These are phyloP conservation scores for Skeletonema menzelii DNA, from an alignment of 108 stramenopile species.

Conservation along the genomic window DNA sequence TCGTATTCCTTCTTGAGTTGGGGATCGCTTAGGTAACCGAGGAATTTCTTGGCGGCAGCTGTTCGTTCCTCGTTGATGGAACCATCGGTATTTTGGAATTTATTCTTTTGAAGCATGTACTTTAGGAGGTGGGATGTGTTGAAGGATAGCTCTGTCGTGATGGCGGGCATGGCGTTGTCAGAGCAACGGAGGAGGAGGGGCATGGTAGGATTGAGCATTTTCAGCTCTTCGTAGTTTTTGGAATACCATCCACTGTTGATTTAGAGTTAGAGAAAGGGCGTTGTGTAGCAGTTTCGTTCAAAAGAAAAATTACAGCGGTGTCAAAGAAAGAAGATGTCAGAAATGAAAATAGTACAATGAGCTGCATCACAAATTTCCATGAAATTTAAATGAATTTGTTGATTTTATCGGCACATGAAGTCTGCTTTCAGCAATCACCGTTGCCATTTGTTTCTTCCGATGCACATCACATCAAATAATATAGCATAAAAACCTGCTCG, in stretches of 20 bases:
- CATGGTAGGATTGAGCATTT: conserved; percentile 80
- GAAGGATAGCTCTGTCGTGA: conserved; percentile 83
- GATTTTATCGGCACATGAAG: neutral
- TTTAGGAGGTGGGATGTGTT: conserved; percentile 76
- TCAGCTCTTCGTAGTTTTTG: conserved; percentile 79
- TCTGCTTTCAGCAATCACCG: neutral
- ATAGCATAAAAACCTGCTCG: neutral
- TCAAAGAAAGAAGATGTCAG: neutral
- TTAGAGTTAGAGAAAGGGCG: neutral
- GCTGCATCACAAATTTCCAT: neutral
- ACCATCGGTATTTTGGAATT: conserved; percentile 75
- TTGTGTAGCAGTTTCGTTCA: neutral
- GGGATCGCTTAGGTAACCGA: conserved; percentile 47
- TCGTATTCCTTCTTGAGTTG: conserved; percentile 33
- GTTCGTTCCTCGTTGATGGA: conserved; percentile 68
- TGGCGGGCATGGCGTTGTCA: conserved; percentile 86
- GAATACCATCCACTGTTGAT: conserved; percentile 60
- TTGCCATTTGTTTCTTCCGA: neutral
- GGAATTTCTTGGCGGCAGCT: conserved; percentile 66
- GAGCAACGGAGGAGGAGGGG: conserved; percentile 78
- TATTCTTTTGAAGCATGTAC: conserved; percentile 83
- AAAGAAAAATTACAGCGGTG: neutral
- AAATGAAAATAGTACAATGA: conserved; percentile 4
- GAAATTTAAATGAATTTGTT: neutral
- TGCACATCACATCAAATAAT: neutral